Conservation (phyloP, 1,284 basidiomycete species). For the Puccinia sorghi region DNA sequence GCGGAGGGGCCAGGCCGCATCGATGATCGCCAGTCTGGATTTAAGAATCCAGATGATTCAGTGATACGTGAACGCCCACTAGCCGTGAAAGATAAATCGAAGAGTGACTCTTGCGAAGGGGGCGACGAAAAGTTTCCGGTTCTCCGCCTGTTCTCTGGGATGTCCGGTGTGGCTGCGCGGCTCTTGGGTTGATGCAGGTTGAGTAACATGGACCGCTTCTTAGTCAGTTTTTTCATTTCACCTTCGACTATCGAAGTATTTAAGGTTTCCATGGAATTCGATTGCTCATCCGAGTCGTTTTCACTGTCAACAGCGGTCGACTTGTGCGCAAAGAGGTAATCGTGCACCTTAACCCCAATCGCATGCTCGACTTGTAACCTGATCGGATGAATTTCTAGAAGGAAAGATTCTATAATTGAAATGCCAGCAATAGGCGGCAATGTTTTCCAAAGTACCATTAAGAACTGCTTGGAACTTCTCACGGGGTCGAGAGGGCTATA, state of each 20-base stretch:
- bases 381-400: constrained; percentile 80
- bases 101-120: constrained; percentile 24
- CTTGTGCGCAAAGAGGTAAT: constrained; percentile 70
- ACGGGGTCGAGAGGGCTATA: constrained; percentile 9
- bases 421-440: constrained; percentile 92
- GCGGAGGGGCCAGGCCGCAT: neutral
- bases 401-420: constrained; percentile 80
- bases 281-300: constrained; percentile 54
- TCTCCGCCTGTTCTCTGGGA: constrained; percentile 28
- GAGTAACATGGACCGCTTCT: constrained; percentile 31
- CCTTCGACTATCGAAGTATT: neutral
- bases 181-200: constrained; percentile 21
- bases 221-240: constrained; percentile 4
- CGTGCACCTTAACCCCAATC: constrained; percentile 79
- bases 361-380: constrained; percentile 80
- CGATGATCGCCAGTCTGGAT: constrained; percentile 44
- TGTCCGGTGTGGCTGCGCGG: constrained; percentile 29
- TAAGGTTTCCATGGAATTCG: neutral
- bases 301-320: constrained; percentile 24
- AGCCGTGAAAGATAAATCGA: neutral
- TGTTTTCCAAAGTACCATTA: constrained; percentile 74
- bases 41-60: constrained; percentile 29
- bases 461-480: constrained; percentile 57
- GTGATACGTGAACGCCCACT: constrained; percentile 12
- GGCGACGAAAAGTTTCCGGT: neutral